A percentile compares a stretch with the other conserved stretches of the same genome.
These are phyloP conservation scores for Zymoseptoria passerinii DNA, from an alignment of 2,329 filamentous ascomycete species.

Conservation along the genomic window DNA sequence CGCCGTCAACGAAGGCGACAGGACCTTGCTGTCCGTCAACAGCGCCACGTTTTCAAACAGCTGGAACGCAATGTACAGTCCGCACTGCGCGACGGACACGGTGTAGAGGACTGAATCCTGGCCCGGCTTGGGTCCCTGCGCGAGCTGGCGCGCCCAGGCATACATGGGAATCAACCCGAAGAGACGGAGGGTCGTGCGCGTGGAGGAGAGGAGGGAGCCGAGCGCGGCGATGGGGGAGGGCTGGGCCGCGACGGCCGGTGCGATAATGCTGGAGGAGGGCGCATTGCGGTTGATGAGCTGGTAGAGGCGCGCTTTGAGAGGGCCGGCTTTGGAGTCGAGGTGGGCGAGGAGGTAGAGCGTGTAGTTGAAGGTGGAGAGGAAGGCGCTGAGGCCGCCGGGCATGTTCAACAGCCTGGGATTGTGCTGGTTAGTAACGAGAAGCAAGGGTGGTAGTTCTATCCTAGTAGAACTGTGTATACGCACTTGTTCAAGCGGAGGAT, in stretches of 20 bases:
- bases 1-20: constrained; percentile 30
- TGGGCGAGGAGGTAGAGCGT: constrained; percentile 1
- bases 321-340: not conserved
- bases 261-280: constrained; percentile 6
- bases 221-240: constrained; percentile 28
- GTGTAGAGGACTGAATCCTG: constrained; percentile 36
- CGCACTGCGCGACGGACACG: constrained; percentile 35
- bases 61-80: constrained; percentile 38
- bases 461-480: constrained; percentile 1
- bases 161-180: constrained; percentile 39
- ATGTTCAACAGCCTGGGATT: constrained; percentile 34
- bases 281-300: constrained; percentile 27
- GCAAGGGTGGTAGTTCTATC: not conserved
- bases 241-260: constrained; percentile 12
- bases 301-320: constrained; percentile 22
- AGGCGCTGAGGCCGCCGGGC: constrained; percentile 37
- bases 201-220: constrained; percentile 34
- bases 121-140: constrained; percentile 34
- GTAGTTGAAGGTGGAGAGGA: constrained; percentile 39
- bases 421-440: not conserved
- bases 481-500: constrained; percentile 40
- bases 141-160: constrained; percentile 36
- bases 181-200: constrained; percentile 38
- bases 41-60: constrained; percentile 37
- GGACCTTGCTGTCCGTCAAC: constrained; percentile 35